phyloP scores from a whole-genome alignment of 108 stramenopile species.

The Licmophora abbreviata region DNA sequence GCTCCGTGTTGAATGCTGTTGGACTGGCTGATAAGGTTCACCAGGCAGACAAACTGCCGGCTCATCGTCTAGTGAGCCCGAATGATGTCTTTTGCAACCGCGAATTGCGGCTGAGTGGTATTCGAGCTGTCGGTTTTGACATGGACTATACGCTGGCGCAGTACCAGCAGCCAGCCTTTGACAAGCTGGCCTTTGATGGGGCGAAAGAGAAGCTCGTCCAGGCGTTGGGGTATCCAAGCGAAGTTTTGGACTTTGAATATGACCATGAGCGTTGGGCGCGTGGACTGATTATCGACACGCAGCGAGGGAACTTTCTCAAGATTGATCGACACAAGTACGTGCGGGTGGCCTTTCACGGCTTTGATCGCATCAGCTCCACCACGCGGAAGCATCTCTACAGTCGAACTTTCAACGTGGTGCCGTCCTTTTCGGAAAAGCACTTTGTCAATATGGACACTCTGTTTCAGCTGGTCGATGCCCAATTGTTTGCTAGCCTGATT shows the following conservation, averaged over 20 bases:
- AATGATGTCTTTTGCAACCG: constrained; percentile 89
- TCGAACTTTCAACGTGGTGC: constrained; percentile 72
- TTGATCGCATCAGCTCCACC: constrained; percentile 53
- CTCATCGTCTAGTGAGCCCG: constrained; percentile 34
- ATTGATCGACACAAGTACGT: constrained; percentile 96
- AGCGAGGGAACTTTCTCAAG: constrained; percentile 90
- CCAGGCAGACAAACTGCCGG: constrained; percentile 24
- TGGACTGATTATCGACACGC: constrained; percentile 92
- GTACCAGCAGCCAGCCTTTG: constrained; percentile 88
- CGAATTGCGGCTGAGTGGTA: constrained; percentile 73
- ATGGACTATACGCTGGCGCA: constrained; percentile 96
- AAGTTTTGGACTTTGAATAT: constrained; percentile 80
- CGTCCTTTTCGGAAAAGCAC: constrained; percentile 77
- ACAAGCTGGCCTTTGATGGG: constrained; percentile 90
- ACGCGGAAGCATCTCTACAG: constrained; percentile 73
- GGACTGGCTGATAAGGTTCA: constrained; percentile 29
- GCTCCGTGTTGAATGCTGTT: constrained; percentile 13
- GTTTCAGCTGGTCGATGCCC: constrained; percentile 83
- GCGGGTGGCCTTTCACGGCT: constrained; percentile 88
- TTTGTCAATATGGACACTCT: constrained; percentile 93
- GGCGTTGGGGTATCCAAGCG: constrained; percentile 76
- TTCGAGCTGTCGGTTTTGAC: constrained; percentile 90
- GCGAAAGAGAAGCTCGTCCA: constrained; percentile 89
- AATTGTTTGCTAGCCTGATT: constrained; percentile 80
- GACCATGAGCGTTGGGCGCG: constrained; percentile 77